Base-by-base conservation (phyloP, 2,329 filamentous ascomycete species). In the Colletotrichum chrysophilum region DNA sequence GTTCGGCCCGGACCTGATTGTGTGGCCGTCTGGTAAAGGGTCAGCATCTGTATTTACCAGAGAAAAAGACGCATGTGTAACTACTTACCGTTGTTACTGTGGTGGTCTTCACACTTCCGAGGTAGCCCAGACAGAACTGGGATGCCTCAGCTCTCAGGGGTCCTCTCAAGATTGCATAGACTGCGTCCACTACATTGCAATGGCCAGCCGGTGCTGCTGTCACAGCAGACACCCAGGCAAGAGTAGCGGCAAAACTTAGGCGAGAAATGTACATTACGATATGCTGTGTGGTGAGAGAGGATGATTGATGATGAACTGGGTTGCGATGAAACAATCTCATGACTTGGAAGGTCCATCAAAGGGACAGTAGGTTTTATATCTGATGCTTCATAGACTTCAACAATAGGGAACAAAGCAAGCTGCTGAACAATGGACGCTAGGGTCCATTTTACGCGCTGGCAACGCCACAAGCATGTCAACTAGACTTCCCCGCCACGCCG, bases 1-100 rank as follows among this genome's bases (percentile, higher is more conserved):
- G 43, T 48, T 48, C 43, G 18, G 0, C n/a, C 43, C 18, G n/a
- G 43, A 4, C 43, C n/a, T 48, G n/a, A 12, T n/a, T 7, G 10
- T 48, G 43, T 48, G 3, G 43, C n/a, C n/a, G 43, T 48, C n/a
- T 48, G 43, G 9, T 48, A 21, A 21, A 48, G 10, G 5, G 2
- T 12, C 43, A 48, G 3, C 5, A 48, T 48, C 43, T 3, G 43
- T 2, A 48, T 48, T 48, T 48, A 21, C 3, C n/a, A 21, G 18
- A 21, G 9, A 13, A 21, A 7, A 21, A 0, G 1, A 21, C 18
- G 43, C 43, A 13, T 48, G 2, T 12, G 18, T 12, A 4, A 21
- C 10, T 6, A 48, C 43, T 48, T 21, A 48, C n/a, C n/a, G 43
- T 48, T 48, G 43, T 48, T 48, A 21, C 43, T 12, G 10, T 48